Evolutionary conservation across 768 basidiomycete species (phyloP), one percentile per base, ranked within the genome.

Genomic region (Pleurotus sapidus): DNA sequence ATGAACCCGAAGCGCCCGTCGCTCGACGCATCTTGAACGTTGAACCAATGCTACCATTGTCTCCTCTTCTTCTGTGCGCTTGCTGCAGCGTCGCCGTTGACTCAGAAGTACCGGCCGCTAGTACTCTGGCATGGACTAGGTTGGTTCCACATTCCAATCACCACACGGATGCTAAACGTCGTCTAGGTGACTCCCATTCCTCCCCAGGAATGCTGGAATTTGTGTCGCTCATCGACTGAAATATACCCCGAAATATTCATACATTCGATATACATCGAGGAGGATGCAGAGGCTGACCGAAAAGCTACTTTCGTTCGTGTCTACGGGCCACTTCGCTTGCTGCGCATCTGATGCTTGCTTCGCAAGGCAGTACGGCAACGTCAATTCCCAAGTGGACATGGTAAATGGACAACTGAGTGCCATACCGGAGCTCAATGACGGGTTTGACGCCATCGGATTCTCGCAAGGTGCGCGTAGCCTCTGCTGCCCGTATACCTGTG

Each of bases 381-480:
- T 91, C 39, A 78, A 91, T 56, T 77, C 83, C 4, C 93, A 95
- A 65, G 64, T 95, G 3, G 79, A 75, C 18, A 39, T 78, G 27
- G 91, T 88, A 5, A 78, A 87, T 12, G 73, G 77, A 25, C 89
- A 94, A 66, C 72, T 95, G 3, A 72, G 76, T 27, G 76, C 70
- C 1, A 79, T 94, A 34, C 77, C 83, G 1, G 85, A 93, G 63
- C 79, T 95, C 14, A 59, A 74, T 48, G 64, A 64, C 25, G 93
- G 93, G 2, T 95, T 94, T 62, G 91, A 93, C 66, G 93, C 89
- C 14, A 85, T 95, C 51, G 93, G 93, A 1, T 87, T 95, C 70
- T 94, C 92, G 1, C 93, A 95, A 80, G 92, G 88, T 78, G 42
- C 27, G 60, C 49, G 6, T 34, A 4, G 30, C 49, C 7, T 9